Evolutionary conservation across 257 asterid genomes (phyloP).

Genomic region (Nicotiana benthamiana): DNA sequence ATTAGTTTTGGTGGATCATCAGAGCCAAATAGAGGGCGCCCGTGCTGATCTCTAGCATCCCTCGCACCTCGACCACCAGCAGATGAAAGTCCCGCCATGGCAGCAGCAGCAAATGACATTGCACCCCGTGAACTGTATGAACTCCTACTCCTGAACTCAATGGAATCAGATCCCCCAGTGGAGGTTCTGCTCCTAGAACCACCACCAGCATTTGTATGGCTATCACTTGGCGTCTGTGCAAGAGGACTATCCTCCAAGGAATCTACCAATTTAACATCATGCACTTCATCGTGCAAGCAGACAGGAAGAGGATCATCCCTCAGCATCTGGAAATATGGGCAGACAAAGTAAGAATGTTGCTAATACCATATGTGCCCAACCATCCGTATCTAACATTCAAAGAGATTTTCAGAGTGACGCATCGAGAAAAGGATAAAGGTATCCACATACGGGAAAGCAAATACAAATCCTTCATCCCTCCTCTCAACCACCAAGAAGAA

Average conservation of each 20-base stretch:
- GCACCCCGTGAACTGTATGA: constrained; percentile 84
- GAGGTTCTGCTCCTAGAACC: constrained; percentile 73
- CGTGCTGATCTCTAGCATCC: constrained; percentile 63
- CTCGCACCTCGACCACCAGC: constrained; percentile 69
- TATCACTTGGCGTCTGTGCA: constrained; percentile 39
- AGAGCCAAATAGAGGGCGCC: constrained; percentile 49
- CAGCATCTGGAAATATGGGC: constrained; percentile 42
- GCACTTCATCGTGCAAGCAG: constrained; percentile 74
- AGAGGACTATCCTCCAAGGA: constrained; percentile 49
- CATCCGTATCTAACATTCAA: background rate
- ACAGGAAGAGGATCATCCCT: constrained; percentile 63
- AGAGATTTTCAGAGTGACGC: background rate
- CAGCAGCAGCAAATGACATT: constrained; percentile 97
- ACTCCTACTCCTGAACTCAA: constrained; percentile 62
- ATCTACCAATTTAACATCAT: constrained; percentile 82
- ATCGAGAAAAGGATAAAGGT: background rate
- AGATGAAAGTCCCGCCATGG: constrained; percentile 96
- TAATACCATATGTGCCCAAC: background rate
- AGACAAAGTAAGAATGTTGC: background rate
- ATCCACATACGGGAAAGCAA: background rate
- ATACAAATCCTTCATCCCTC: background rate
- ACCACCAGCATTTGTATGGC: constrained; percentile 43
- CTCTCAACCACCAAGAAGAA: background rate
- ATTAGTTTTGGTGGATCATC: constrained; percentile 56
- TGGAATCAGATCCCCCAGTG: constrained; percentile 37